These are phyloP conservation scores for Penicillium bovifimosum DNA, from an alignment of 495 filamentous ascomycete species.

Conservation along the genomic window DNA sequence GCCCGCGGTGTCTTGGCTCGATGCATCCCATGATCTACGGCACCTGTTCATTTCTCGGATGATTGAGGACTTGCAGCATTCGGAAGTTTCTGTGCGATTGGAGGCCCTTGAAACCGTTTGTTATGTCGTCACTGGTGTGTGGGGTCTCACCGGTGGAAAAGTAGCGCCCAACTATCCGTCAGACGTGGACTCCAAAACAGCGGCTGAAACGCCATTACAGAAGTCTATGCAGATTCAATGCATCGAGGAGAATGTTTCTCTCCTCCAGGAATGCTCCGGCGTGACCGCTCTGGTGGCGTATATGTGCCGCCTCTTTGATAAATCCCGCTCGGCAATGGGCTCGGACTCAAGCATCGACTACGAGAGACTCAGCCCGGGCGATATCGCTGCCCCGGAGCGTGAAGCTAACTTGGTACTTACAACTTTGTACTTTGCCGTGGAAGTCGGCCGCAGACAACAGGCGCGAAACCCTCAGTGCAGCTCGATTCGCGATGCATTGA, in stretches of 20 bases:
- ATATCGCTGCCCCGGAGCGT: constrained; percentile 37
- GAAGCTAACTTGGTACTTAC: constrained; percentile 52
- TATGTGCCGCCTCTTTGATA: constrained; percentile 55
- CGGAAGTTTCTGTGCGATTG: constrained; percentile 49
- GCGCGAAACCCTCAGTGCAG: constrained; percentile 20
- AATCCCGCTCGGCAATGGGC: constrained; percentile 24
- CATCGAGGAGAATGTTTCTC: constrained; percentile 58
- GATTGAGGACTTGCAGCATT: constrained; percentile 37
- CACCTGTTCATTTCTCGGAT: constrained; percentile 40
- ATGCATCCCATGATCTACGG: constrained; percentile 39
- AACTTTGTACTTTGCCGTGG: constrained; percentile 65
- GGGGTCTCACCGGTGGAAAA: constrained; percentile 65
- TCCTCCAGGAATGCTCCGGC: constrained; percentile 56
- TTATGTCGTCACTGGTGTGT: constrained; percentile 72
- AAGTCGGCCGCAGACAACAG: constrained; percentile 53
- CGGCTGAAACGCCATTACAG: constrained; percentile 35
- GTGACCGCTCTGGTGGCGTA: constrained; percentile 55
- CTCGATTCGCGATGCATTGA: constrained; percentile 33
- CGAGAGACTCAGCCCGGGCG: constrained; percentile 27
- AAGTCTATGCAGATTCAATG: constrained; percentile 61
- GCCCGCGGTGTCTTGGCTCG: constrained; percentile 45
- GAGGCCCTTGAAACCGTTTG: constrained; percentile 69
- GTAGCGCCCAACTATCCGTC: constrained; percentile 25
- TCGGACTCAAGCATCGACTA: constrained; percentile 26
- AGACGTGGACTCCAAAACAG: constrained; percentile 17